Conservation (phyloP, 2,329 filamentous ascomycete species). For the Alternaria consortialis region DNA sequence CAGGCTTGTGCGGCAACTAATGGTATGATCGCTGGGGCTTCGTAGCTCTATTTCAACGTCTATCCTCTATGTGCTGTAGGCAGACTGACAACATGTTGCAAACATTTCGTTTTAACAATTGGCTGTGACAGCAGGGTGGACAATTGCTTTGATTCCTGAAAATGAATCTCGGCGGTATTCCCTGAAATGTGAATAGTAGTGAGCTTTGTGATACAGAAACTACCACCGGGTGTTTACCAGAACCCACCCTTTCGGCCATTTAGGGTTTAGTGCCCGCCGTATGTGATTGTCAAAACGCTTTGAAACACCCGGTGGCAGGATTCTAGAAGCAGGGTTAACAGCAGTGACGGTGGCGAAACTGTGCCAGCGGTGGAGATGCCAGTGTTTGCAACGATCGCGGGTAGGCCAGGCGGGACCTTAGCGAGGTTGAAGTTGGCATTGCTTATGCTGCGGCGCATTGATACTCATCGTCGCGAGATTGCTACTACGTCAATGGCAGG, state of each 20-base stretch:
- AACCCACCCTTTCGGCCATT: background rate
- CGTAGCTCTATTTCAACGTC: slow-evolving; percentile 1
- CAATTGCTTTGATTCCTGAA: slow-evolving; percentile 6
- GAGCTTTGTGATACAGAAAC: slow-evolving; percentile 2
- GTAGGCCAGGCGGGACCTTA: slow-evolving; percentile 3
- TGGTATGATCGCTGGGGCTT: slow-evolving; percentile 1
- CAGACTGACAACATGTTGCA: background rate
- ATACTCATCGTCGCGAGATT: background rate
- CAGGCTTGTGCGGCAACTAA: slow-evolving; percentile 1
- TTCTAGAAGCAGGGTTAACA: slow-evolving; percentile 9
- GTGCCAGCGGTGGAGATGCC: slow-evolving; percentile 4
- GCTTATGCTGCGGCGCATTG: slow-evolving; percentile 10
- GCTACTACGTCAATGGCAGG: background rate
- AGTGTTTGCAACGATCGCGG: slow-evolving; percentile 1
- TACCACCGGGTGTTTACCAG: slow-evolving; percentile 19
- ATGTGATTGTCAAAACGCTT: background rate
- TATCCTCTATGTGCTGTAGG: background rate
- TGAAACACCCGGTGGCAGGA: slow-evolving; percentile 18
- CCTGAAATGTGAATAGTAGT: slow-evolving; percentile 2
- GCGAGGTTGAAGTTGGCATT: slow-evolving; percentile 11
- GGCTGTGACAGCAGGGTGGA: background rate
- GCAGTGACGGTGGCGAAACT: slow-evolving; percentile 1
- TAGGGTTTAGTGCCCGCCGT: background rate
- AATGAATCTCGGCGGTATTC: slow-evolving; percentile 12
- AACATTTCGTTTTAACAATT: slow-evolving; percentile 6